Evolutionary conservation across 2,329 filamentous ascomycete species (phyloP).

Genomic region (Colletotrichum gigasporum): DNA sequence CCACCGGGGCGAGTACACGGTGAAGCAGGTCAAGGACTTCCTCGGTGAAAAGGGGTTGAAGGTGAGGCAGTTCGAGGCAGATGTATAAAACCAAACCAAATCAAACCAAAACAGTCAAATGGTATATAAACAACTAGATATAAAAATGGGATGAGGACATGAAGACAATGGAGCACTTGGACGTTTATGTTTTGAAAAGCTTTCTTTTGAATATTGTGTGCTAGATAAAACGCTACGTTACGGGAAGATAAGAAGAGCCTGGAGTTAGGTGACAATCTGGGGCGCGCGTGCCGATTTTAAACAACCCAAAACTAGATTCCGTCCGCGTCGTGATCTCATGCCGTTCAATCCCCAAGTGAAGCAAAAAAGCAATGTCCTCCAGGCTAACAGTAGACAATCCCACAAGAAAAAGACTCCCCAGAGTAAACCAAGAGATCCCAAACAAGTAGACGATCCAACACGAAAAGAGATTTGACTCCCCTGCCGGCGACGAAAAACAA

Average conservation of each 20-base stretch:
- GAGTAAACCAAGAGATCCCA: too few relatives aligned
- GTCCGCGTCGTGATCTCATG: neutral
- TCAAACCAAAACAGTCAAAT: neutral
- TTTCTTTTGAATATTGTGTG: neutral
- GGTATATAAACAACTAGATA: constrained; percentile 18
- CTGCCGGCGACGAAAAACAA: neutral
- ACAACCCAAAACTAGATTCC: neutral
- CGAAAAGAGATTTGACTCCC: neutral
- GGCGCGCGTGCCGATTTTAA: constrained; percentile 18
- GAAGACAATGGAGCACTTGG: neutral
- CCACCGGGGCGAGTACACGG: constrained; percentile 93
- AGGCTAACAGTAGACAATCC: too few relatives aligned
- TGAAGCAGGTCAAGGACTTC: constrained; percentile 91
- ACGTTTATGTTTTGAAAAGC: neutral
- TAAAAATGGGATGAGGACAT: neutral
- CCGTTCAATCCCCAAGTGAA: too few relatives aligned
- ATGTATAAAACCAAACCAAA: constrained; percentile 41
- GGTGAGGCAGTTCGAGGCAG: constrained; percentile 81
- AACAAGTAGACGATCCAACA: too few relatives aligned
- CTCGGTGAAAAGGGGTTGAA: constrained; percentile 76
- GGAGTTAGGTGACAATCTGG: constrained; percentile 8
- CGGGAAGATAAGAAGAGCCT: constrained; percentile 26
- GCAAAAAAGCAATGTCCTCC: too few relatives aligned
- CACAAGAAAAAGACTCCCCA: too few relatives aligned
- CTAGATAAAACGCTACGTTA: neutral